phyloP scores from a whole-genome alignment of 306 rosid genomes.

The Trifolium subterraneum region DNA sequence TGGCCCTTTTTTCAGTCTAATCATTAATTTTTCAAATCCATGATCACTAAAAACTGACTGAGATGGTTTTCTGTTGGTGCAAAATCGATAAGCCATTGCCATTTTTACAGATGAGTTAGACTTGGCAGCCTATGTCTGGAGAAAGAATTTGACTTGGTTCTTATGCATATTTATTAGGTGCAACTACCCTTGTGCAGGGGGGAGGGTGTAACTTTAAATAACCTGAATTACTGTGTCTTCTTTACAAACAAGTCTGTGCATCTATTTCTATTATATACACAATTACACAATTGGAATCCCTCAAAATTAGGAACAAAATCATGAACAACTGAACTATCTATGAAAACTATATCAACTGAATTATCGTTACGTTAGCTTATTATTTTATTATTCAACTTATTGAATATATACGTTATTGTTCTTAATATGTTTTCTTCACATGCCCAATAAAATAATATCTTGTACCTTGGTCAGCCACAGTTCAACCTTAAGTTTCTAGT shows the following conservation, averaged over 20 bases:
- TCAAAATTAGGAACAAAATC: too few species aligned
- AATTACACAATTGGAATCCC: too few species aligned
- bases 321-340: too few species aligned
- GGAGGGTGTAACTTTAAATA: too few species aligned
- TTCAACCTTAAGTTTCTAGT: too few species aligned
- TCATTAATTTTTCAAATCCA: constrained; percentile 18
- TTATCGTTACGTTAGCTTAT: too few species aligned
- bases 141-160: constrained; percentile 2
- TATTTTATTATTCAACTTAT: too few species aligned
- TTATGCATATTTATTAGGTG: constrained; percentile 9
- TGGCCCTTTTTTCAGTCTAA: constrained; percentile 17
- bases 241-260: too few species aligned
- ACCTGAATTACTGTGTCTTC: too few species aligned
- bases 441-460: neutral
- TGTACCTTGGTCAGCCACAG: constrained; percentile 4
- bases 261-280: too few species aligned
- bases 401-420: neutral
- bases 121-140: constrained; percentile 1
- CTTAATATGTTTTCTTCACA: neutral
- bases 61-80: constrained; percentile 1
- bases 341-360: too few species aligned
- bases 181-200: neutral
- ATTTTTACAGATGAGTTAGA: constrained; percentile 6
- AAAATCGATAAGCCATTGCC: neutral
- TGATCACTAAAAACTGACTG: neutral